Evolutionary conservation across 495 filamentous ascomycete genomes (phyloP), one percentile per base, ranked within the genome.

Genomic region (Neurospora africana): DNA sequence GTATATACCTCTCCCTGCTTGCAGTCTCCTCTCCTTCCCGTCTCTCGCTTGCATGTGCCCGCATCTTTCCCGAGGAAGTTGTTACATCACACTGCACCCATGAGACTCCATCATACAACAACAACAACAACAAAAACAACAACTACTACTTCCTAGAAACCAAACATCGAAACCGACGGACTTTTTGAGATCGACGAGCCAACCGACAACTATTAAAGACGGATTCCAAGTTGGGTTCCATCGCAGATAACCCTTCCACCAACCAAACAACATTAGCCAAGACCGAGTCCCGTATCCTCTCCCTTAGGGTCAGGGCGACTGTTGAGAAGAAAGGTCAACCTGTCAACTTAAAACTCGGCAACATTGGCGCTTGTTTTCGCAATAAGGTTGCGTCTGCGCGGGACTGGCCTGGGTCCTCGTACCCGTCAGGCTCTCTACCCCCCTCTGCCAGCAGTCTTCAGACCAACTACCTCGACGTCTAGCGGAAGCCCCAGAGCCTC

Each of bases 291-390:
- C 27, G 53, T 33, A 19, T 19, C 27, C 53, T 61, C 53, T 61
- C 53, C 53, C 27, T 33, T 61, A 15, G 53, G 15, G 53, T 19
- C 40, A 7, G 5, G 40, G 40, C 6, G 40, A n/a, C 41, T n/a
- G 41, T 8, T 3, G 1, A 19, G 15, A 61, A 8, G 2, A 33
- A 15, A 15, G 5, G 15, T 61, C 53, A 33, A 8, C 53, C 53
- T 33, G 53, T 61, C 53, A 61, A 61, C 53, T 19, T 33, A 27
- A 58, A 33, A 67, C 17, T 35, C 37, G 23, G 37, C 68, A 70
- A 74, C 68, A 53, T 74, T 75, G 75, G 75, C 75, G 71, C 69
- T 71, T 71, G 43, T 72, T 68, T n/a, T 44, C 21, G 19, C 68
- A n/a, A 70, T 23, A 68, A 61, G 36, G 21, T 35, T 30, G 41